phyloP scores from a whole-genome alignment of 2,329 filamentous ascomycete genomes.

The Colletotrichum paranaense region DNA sequence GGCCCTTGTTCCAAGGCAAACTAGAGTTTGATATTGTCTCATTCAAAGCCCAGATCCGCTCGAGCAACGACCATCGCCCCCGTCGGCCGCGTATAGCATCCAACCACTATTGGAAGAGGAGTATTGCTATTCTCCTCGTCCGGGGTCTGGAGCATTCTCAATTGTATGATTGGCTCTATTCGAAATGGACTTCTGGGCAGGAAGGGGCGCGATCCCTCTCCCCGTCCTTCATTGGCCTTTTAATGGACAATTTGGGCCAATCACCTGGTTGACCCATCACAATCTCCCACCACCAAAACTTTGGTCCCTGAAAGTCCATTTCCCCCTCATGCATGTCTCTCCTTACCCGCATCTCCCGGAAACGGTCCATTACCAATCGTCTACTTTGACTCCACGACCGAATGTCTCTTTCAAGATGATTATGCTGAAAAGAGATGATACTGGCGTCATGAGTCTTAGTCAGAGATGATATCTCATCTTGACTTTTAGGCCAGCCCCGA shows the following conservation, averaged over 20 bases:
- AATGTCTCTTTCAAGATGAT: conserved; percentile 12
- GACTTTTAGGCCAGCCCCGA: conserved; percentile 1
- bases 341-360: conserved; percentile 41
- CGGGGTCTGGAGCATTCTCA: not conserved
- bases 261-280: conserved; percentile 27
- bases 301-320: conserved; percentile 22
- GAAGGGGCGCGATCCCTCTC: conserved; percentile 36
- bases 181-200: conserved; percentile 26
- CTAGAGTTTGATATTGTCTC: conserved; percentile 21
- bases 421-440: conserved; percentile 9
- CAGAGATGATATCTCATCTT: conserved; percentile 22
- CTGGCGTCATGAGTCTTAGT: conserved; percentile 16
- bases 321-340: conserved; percentile 45
- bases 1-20: conserved; percentile 6
- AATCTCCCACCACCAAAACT: conserved; percentile 14
- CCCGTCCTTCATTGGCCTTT: conserved; percentile 35
- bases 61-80: conserved; percentile 1
- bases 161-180: conserved; percentile 11
- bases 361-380: conserved; percentile 28
- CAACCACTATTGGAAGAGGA: conserved; percentile 9
- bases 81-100: conserved; percentile 17
- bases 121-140: not conserved
- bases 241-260: conserved; percentile 33
- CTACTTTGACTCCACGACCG: conserved; percentile 19
- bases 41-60: conserved; percentile 4